These are phyloP conservation scores for Ilex paraguariensis DNA, from an alignment of 305 asterid species.

Conservation along the genomic window DNA sequence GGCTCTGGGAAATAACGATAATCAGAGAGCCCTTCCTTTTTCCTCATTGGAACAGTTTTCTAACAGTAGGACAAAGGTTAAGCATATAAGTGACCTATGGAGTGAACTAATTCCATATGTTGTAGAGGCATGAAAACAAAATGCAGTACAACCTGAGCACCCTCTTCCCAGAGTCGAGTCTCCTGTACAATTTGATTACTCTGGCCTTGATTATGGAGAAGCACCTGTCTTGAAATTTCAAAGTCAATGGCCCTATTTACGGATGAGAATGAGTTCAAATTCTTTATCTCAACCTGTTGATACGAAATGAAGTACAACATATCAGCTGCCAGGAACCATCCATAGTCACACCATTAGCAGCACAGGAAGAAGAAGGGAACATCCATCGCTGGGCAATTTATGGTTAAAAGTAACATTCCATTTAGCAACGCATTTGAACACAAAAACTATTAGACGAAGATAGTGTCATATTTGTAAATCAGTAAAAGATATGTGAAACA, in stretches of 20 bases:
- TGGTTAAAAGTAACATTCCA: too few species aligned
- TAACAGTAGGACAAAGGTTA: slow-evolving; percentile 25
- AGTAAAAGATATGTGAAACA: too few species aligned
- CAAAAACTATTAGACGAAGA: too few species aligned
- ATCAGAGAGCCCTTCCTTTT: slow-evolving; percentile 98
- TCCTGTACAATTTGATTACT: slow-evolving; percentile 84
- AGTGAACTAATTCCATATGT: slow-evolving; percentile 6
- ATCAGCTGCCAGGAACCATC: neutral
- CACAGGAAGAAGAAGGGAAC: too few species aligned
- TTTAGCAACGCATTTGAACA: too few species aligned
- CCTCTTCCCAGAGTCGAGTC: slow-evolving; percentile 99
- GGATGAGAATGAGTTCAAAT: slow-evolving; percentile 91
- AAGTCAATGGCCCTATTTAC: slow-evolving; percentile 90
- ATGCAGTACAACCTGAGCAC: slow-evolving; percentile 72
- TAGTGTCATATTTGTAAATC: too few species aligned
- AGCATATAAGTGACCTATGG: slow-evolving; percentile 10
- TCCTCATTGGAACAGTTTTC: slow-evolving; percentile 97
- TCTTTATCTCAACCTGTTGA: slow-evolving; percentile 93
- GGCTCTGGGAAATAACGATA: slow-evolving; percentile 99
- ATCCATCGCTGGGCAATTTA: too few species aligned
- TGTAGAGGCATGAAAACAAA: slow-evolving; percentile 9
- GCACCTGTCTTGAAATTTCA: slow-evolving; percentile 88
- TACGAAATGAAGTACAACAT: neutral
- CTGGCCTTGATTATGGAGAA: slow-evolving; percentile 75
- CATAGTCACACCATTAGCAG: neutral